Percentiles rank a stretch among this genome's conserved stretches.
phyloP scores from a whole-genome alignment of 768 basidiomycete genomes.

The Crucibulum laeve region DNA sequence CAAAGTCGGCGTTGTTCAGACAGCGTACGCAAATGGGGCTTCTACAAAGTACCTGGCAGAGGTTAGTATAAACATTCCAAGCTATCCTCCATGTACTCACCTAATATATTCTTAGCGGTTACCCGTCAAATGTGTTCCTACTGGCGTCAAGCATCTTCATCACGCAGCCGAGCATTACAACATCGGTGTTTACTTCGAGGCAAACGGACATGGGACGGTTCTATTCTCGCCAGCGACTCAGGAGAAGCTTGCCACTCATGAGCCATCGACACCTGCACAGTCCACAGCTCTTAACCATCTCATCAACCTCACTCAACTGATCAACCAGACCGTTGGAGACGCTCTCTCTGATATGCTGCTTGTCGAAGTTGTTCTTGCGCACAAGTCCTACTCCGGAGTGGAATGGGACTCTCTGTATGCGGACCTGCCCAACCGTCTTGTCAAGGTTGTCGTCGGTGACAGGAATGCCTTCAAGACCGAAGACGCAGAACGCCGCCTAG shows the following conservation, averaged over 20 bases:
- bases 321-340: constrained; percentile 98
- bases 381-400: constrained; percentile 75
- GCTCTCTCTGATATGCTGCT: constrained; percentile 94
- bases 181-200: constrained; percentile 99
- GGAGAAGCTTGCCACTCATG: constrained; percentile 51
- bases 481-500: constrained; percentile 89
- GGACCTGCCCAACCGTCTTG: constrained; percentile 91
- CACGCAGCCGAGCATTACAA: constrained; percentile 93
- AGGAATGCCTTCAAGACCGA: constrained; percentile 82
- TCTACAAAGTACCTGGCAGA: constrained; percentile 90
- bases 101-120: constrained; percentile 55
- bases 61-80: constrained; percentile 39
- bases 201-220: constrained; percentile 98
- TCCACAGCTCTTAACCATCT: constrained; percentile 76
- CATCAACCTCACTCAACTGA: constrained; percentile 71
- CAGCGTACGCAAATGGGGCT: constrained; percentile 96
- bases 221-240: constrained; percentile 82
- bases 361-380: constrained; percentile 88
- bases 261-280: constrained; percentile 81
- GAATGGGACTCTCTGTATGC: constrained; percentile 94
- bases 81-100: neutral
- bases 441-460: constrained; percentile 87
- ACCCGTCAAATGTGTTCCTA: constrained; percentile 91
- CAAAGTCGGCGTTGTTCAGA: constrained; percentile 94
- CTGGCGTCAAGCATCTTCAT: constrained; percentile 97